These are phyloP conservation scores for Sugiyamaella chiloensis DNA, from an alignment of 805 yeast genomes.

Conservation along the genomic window DNA sequence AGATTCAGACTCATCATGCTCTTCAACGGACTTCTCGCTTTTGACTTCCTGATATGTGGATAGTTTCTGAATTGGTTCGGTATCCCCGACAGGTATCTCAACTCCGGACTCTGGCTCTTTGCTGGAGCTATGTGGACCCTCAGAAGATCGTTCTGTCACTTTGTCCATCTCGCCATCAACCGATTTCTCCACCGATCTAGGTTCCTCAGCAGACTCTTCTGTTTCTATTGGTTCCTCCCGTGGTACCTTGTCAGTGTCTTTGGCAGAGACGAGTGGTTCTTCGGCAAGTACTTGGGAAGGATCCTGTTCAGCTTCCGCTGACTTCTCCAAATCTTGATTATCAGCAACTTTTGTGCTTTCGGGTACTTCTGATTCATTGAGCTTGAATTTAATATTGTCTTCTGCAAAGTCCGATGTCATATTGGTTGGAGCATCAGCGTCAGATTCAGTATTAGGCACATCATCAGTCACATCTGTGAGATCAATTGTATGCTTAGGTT, in stretches of 20 bases:
- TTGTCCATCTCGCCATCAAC: too few species aligned
- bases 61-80: too few species aligned
- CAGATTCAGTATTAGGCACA: neutral
- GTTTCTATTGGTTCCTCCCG: neutral
- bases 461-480: too few species aligned
- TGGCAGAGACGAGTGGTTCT: neutral
- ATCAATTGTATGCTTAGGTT: neutral
- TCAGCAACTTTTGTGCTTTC: neutral
- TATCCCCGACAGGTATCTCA: too few species aligned
- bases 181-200: slow-evolving; percentile 39
- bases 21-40: slow-evolving; percentile 76
- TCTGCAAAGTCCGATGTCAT: neutral
- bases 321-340: too few species aligned
- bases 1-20: slow-evolving; percentile 25
- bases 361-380: neutral
- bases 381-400: neutral
- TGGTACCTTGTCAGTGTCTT: neutral
- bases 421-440: neutral
- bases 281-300: too few species aligned
- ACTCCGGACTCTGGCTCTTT: too few species aligned
- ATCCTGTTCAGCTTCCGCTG: neutral
- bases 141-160: too few species aligned
- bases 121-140: too few species aligned
- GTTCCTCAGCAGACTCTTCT: slow-evolving; percentile 1
- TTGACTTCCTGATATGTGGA: slow-evolving; percentile 77